These are phyloP conservation scores for Dioscorea cayenensis DNA, from an alignment of 116 monocot species.

Conservation along the genomic window DNA sequence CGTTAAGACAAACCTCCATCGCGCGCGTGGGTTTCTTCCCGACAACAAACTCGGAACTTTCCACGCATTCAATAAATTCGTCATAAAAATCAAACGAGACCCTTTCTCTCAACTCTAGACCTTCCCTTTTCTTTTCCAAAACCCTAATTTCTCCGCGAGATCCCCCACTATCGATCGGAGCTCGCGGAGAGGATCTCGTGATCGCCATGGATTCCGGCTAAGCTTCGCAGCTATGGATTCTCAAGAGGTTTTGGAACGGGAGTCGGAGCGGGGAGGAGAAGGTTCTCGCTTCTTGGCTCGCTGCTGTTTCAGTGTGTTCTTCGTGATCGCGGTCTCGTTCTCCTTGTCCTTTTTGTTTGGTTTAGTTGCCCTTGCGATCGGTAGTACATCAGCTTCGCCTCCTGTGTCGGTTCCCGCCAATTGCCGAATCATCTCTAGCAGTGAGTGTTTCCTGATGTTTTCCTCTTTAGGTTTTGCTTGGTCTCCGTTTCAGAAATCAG, in stretches of 20 bases:
- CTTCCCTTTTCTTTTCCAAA: too few relatives aligned
- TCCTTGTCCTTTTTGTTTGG: slow-evolving; percentile 27
- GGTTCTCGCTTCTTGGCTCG: slow-evolving; percentile 8
- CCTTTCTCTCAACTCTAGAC: too few relatives aligned
- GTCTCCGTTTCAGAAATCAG: not conserved
- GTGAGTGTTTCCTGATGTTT: slow-evolving; percentile 22
- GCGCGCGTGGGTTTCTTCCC: too few relatives aligned
- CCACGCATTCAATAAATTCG: too few relatives aligned
- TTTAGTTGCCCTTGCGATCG: slow-evolving; percentile 18
- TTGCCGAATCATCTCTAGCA: slow-evolving; percentile 41
- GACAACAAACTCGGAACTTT: too few relatives aligned
- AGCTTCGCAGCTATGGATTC: not conserved
- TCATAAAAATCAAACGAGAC: too few relatives aligned
- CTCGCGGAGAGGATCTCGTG: not conserved
- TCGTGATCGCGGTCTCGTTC: slow-evolving; percentile 19
- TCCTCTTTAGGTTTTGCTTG: not conserved
- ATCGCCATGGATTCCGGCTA: not conserved
- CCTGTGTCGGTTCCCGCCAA: slow-evolving; percentile 22
- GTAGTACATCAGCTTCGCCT: slow-evolving; percentile 14
- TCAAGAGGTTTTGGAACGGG: not conserved
- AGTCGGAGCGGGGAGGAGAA: not conserved
- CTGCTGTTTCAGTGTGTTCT: slow-evolving; percentile 12
- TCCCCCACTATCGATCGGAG: not conserved
- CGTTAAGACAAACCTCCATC: too few relatives aligned
- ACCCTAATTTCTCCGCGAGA: too few relatives aligned